Base-by-base conservation (phyloP, 805 yeast genomes). In the Lipomyces yamanashiensis region DNA sequence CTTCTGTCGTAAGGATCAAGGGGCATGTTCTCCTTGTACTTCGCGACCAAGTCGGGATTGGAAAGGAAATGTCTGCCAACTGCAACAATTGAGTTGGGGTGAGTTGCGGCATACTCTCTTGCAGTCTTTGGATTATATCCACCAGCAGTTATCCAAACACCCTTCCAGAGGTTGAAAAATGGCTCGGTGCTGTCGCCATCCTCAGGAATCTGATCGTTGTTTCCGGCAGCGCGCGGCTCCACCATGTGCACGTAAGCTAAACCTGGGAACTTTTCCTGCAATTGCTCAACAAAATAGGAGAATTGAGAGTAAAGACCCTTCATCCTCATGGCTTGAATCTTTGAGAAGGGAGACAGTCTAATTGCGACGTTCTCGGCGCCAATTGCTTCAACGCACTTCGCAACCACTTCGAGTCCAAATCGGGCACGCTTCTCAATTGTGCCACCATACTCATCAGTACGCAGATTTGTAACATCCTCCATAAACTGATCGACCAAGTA, bases 381-480 rank as follows among this genome's bases (percentile, higher is more conserved):
- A 64, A 86, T 74, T 1, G 82, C 84, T 4, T 75, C 82, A 28
- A 77, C 76, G 49, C 85, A 70, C 2, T 82, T 81, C 67, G 84
- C 87, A 13, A 85, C 76, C 21, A 85, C 77, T 69, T 85, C 87
- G 28, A 80, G 68, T n/a, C 79, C 63, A 59, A 86, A 77, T 58
- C 86, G 74, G 15, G 77, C 76, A 67, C 89, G 79, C 72, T 84
- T 84, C 69, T 83, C 87, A 60, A 85, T 76, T 1, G 81, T 74
- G 13, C 89, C 89, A 56, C 89, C 89, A 68, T 85, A 86, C 67
- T 82, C 78, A 71, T 86, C 90, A 0, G 82, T 82, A 71, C 89
- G 77, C 63, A 76, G 28, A 72, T 87, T 85, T 19, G 83, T 73
- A 19, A 72, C 67, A 1, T 75, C 73, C 40, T 82, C 77, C 54